Evolutionary conservation across 2,329 filamentous ascomycete species (phyloP).

Genomic region (Calonectria crousiana): DNA sequence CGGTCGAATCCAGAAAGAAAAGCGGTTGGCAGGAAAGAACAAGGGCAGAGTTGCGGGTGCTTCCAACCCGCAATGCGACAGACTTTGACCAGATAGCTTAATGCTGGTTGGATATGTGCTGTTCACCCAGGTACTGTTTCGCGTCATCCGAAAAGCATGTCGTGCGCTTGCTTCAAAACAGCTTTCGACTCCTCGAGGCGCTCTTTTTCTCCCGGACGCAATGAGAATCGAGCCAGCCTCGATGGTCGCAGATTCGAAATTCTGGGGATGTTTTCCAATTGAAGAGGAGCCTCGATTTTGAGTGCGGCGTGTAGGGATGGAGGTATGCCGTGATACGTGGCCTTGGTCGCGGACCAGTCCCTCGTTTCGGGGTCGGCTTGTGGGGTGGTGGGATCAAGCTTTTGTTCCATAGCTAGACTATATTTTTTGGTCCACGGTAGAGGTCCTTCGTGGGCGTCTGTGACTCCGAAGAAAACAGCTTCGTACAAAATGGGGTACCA

Average conservation of each 20-base stretch:
- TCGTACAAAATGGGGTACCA: not conserved
- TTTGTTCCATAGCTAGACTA: not conserved
- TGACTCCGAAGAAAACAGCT: not conserved
- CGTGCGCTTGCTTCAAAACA: not conserved
- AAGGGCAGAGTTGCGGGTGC: not conserved
- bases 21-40: not conserved
- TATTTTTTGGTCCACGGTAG: not conserved
- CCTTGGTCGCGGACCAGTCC: not conserved
- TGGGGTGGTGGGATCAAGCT: not conserved
- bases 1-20: not conserved
- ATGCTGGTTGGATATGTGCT: fast-evolving
- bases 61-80: not conserved
- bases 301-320: not conserved
- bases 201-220: fast-evolving
- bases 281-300: not conserved
- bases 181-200: not conserved
- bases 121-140: not conserved
- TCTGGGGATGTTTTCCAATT: not conserved
- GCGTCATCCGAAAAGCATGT: not conserved
- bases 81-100: not conserved
- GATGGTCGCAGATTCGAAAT: not conserved
- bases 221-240: not conserved
- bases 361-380: not conserved
- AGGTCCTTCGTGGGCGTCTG: not conserved
- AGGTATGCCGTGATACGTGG: not conserved